A percentile compares a stretch with the other conserved stretches of the same genome.
Conservation (phyloP, 1,139 yeast genomes). For the Hyphopichia khmerensis region DNA sequence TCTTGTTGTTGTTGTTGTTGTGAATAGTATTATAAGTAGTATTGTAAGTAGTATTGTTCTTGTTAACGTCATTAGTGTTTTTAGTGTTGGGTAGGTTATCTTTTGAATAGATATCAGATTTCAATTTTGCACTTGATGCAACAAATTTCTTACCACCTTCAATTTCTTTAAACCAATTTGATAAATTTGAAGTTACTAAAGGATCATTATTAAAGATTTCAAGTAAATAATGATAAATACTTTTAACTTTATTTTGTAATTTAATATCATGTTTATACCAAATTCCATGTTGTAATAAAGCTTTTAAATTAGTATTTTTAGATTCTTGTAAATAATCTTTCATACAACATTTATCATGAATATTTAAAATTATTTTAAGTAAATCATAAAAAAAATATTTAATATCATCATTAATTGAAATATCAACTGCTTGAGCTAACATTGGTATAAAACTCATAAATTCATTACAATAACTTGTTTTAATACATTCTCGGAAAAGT, state of each 20-base stretch:
- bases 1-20: no score
- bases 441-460: slow-evolving; percentile 31
- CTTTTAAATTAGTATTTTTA: slow-evolving; percentile 21
- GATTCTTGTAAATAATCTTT: slow-evolving; percentile 25
- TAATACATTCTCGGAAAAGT: slow-evolving; percentile 21
- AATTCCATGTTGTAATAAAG: slow-evolving; percentile 33
- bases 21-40: no score
- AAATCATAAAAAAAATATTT: slow-evolving; percentile 28
- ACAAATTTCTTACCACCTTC: slow-evolving; percentile 18
- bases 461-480: slow-evolving; percentile 27
- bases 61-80: no score
- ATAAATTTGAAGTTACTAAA: neutral
- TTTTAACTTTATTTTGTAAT: slow-evolving; percentile 20
- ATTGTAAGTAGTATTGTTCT: no score
- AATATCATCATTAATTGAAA: slow-evolving; percentile 14
- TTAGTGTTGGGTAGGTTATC: no score
- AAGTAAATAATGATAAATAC: slow-evolving; percentile 18
- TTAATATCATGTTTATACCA: slow-evolving; percentile 20
- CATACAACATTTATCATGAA: slow-evolving; percentile 39
- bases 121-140: slow-evolving; percentile 2
- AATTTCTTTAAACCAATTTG: slow-evolving; percentile 25
- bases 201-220: slow-evolving; percentile 7
- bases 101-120: no score
- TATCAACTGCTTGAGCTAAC: slow-evolving; percentile 33
- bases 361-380: slow-evolving; percentile 20